Percentiles rank a stretch among this genome's conserved stretches.
Conservation (phyloP, 2,329 filamentous ascomycete species). For the Monosporascus sp. region DNA sequence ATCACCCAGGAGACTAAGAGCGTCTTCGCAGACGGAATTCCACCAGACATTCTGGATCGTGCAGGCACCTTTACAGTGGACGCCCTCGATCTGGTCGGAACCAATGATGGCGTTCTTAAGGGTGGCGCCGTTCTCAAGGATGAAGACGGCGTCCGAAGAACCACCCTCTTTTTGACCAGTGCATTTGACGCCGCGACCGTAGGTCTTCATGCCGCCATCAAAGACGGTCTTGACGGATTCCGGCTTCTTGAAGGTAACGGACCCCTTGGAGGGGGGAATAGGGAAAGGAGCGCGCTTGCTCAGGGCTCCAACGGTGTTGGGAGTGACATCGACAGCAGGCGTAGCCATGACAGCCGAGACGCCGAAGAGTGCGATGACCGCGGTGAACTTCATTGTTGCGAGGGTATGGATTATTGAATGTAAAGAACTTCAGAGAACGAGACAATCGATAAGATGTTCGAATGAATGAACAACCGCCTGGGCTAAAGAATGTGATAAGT, state of each 20-base stretch:
- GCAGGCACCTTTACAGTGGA: conserved; percentile 41
- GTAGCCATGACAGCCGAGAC: conserved; percentile 11
- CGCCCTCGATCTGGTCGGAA: conserved; percentile 38
- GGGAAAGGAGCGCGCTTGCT: conserved; percentile 21
- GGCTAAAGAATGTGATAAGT: conserved; percentile 21
- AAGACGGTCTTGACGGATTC: conserved; percentile 16
- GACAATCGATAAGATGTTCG: no score
- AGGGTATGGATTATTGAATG: conserved; percentile 4
- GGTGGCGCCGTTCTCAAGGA: conserved; percentile 33
- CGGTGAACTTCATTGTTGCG: conserved; percentile 20
- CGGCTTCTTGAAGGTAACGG: conserved; percentile 15
- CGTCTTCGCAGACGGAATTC: conserved; percentile 42
- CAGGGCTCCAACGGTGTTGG: conserved; percentile 10
- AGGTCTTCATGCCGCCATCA: conserved; percentile 18
- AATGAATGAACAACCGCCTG: conserved; percentile 12
- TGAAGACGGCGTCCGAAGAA: conserved; percentile 17
- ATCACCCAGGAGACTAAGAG: conserved; percentile 19
- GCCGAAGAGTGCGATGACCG: conserved; percentile 15
- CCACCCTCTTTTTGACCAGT: conserved; percentile 17
- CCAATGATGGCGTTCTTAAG: conserved; percentile 44
- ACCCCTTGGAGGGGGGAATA: conserved; percentile 23
- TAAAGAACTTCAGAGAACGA: background rate
- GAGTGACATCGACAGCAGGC: conserved; percentile 13
- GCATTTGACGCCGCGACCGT: conserved; percentile 15
- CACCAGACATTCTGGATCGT: conserved; percentile 43